Conservation (phyloP, 2,329 filamentous ascomycete species). For the Cladorrhinum sp. region DNA sequence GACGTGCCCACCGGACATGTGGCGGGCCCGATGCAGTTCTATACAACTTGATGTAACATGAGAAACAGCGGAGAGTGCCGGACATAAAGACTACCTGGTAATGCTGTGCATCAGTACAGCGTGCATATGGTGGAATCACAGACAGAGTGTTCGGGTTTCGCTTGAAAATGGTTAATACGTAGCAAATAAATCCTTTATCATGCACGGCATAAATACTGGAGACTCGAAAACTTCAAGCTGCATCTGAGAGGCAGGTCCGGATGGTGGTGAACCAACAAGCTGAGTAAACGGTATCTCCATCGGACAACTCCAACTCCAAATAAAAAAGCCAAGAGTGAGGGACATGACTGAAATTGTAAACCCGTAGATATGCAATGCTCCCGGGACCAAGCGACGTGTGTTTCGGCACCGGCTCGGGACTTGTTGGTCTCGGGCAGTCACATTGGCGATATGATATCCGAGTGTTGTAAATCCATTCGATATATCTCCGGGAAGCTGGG, state of each 20-base stretch:
- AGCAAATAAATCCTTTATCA: too few relatives aligned
- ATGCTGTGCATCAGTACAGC: not conserved
- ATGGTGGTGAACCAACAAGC: too few relatives aligned
- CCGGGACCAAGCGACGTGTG: not conserved
- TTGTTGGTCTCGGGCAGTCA: too few relatives aligned
- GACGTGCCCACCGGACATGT: constrained; percentile 5
- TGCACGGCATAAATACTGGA: too few relatives aligned
- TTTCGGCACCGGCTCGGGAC: not conserved
- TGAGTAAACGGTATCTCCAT: too few relatives aligned
- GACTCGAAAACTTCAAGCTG: too few relatives aligned
- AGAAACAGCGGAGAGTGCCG: not conserved
- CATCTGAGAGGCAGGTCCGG: too few relatives aligned
- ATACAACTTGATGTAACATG: not conserved
- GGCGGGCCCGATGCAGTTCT: constrained; percentile 6
- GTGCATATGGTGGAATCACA: not conserved
- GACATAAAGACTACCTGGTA: not conserved
- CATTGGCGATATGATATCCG: not conserved
- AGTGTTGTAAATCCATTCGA: not conserved
- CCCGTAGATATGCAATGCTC: not conserved
- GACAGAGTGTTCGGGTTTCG: not conserved
- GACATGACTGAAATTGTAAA: not conserved
- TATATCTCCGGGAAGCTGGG: not conserved
- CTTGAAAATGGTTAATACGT: not conserved
- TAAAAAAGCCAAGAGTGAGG: not conserved
- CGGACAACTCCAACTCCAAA: not conserved